Percentiles rank a stretch among this genome's conserved stretches.
Conservation (phyloP, 2,329 filamentous ascomycete species). For the Beauveria rudraprayagi region DNA sequence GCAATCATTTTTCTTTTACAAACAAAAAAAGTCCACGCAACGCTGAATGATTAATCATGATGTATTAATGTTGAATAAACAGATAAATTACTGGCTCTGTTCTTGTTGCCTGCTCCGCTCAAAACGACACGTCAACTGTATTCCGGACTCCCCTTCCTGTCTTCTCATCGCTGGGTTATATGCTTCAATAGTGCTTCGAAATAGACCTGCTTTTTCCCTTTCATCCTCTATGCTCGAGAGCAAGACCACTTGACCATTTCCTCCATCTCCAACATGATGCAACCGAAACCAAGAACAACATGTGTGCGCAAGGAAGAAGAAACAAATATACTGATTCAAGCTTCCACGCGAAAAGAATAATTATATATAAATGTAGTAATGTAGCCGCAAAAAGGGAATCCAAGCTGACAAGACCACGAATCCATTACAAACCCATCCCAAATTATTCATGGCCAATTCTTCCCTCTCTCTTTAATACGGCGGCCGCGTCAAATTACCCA, state of each 20-base stretch:
- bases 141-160: neutral
- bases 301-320: neutral
- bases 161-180: neutral
- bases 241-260: too few species aligned
- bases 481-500: conserved; percentile 40
- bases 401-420: neutral
- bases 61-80: neutral
- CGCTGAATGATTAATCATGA: neutral
- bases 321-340: neutral
- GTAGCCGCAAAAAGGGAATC: neutral
- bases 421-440: neutral
- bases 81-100: neutral
- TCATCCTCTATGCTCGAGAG: too few species aligned
- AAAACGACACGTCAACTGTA: neutral
- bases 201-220: too few species aligned
- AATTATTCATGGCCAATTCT: neutral
- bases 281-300: neutral
- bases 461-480: conserved; percentile 33
- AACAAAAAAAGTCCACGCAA: too few species aligned
- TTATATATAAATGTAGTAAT: neutral
- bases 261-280: neutral
- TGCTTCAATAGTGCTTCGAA: too few species aligned
- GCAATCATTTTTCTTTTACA: neutral
- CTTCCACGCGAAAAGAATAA: neutral
- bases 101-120: neutral